Evolutionary conservation across 2,329 filamentous ascomycete species (phyloP).

Genomic region (Penicillium sp.): DNA sequence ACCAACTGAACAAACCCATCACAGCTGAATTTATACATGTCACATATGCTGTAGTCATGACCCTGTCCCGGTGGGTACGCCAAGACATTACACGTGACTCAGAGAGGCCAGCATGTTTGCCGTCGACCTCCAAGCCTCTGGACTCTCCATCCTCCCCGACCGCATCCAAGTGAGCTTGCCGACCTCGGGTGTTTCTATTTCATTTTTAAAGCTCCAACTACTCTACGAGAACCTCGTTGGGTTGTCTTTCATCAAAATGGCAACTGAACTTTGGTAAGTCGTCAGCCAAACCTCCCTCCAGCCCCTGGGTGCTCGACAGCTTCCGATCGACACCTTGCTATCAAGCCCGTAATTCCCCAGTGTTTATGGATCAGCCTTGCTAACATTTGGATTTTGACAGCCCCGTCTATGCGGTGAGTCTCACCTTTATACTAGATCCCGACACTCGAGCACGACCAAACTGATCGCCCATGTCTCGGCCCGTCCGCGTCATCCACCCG

Average conservation of each 20-base stretch:
- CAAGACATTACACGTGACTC: conserved; percentile 28
- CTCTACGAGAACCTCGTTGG: conserved; percentile 12
- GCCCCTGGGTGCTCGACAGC: conserved; percentile 28
- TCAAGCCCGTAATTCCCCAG: background rate
- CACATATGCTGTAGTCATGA: background rate
- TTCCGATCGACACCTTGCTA: conserved; percentile 16
- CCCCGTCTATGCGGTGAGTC: conserved; percentile 97
- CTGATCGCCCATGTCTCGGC: conserved; percentile 8
- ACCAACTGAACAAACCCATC: background rate
- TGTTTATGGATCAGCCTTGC: conserved; percentile 8
- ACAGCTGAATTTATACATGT: background rate
- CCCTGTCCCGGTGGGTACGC: conserved; percentile 11
- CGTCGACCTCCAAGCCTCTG: conserved; percentile 26
- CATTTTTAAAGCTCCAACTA: conserved; percentile 13
- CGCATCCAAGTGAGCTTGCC: conserved; percentile 20
- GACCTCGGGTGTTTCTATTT: conserved; percentile 11
- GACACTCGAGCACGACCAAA: conserved; percentile 10
- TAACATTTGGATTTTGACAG: conserved; percentile 44
- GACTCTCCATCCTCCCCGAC: conserved; percentile 24
- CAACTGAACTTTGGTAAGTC: conserved; percentile 73
- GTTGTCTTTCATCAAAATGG: conserved; percentile 50
- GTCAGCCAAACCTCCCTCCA: conserved; percentile 28
- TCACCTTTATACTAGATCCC: conserved; percentile 10
- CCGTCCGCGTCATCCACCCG: conserved; percentile 4
- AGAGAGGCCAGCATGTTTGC: conserved; percentile 30